Evolutionary conservation across 331 rosid species (phyloP), one percentile per base, ranked within the genome.

Genomic region (Pyracantha coccinea): DNA sequence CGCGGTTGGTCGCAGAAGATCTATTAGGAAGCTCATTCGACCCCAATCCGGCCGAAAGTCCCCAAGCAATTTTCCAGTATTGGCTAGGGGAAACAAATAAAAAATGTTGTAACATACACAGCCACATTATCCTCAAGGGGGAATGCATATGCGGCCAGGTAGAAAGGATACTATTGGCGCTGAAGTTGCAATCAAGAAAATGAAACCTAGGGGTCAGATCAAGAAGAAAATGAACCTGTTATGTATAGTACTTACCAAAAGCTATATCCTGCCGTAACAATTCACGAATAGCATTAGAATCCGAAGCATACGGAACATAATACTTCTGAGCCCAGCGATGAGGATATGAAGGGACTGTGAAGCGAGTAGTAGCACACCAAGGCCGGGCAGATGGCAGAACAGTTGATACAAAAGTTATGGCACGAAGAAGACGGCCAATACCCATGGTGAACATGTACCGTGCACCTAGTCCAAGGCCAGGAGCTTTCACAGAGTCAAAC

Each of bases 391-490:
- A 94, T 31, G 98, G 97, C 35, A 91, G 80, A 83, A 94, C 87
- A 45, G 97, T 94, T 19, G 93, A 87, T 14, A 79, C 78, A 90
- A 94, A 94, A 77, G 88, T 91, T 69, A 91, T 78, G 75, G 97
- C 84, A 33, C 95, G 91, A 38, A 94, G 96, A 78, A 94, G 87
- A 59, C 97, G 92, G 24, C 98, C 97, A 73, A 91, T 38, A 2
- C 80, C 98, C 98, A 94, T 94, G 58, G 96, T 94, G 88, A 91
- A 94, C 96, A 91, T 91, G 83, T 93, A 91, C 27, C 97, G 83
- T 68, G 98, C 98, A 77, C 93, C 98, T 4, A 94, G 82, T 66
- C 98, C 97, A 16, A 94, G 87, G 72, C 98, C 97, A 20, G 97
- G 97, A 78, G 95, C 96, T 86, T 84, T 83, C 24, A 94, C 96